Evolutionary conservation across 2,329 filamentous ascomycete species (phyloP), one percentile per base, ranked within the genome.

Genomic region (Xylariaceae sp.): DNA sequence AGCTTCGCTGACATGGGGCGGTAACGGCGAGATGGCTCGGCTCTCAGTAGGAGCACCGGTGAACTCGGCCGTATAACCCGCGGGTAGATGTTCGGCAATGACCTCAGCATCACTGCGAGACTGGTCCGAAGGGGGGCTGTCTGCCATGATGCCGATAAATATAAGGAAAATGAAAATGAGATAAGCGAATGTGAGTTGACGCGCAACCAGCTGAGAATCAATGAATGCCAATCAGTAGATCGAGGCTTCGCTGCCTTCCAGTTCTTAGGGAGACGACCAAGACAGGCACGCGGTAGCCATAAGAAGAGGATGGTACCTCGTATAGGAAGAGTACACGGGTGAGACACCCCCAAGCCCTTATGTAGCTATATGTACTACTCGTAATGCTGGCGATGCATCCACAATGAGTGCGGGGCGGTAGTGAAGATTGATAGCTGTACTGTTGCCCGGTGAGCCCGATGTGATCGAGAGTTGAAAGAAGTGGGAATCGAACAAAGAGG

Each of bases 51-150:
- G 23, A 4, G 64, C 67, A 34, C 72, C 72, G 61, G 77, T 74
- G 59, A 78, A 77, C 37, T 74, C 72, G 35, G 74, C 76, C n/a
- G 76, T 73, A 64, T 74, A 80, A 17, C 64, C 62, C 34, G 59
- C n/a, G 4, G 64, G 62, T 3, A 66, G 57, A 56, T 66, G 64
- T n/a, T 62, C 60, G 2, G 64, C 57, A 15, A 66, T 62, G 34
- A 64, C 58, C 18, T 66, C 61, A 15, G 62, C 64, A 39, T 65
- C 64, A 4, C 53, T 61, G 35, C 58, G 57, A 35, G 62, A 39
- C 50, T 59, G 64, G 2, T 55, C 60, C 8, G 64, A 56, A 8
- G 45, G 17, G 35, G 58, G 55, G 42, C 54, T 55, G 13, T 47
- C 54, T 50, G 54, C 13, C 58, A 59, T 56, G 18, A 49, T 60